phyloP scores from a whole-genome alignment of 495 filamentous ascomycete species.

The Penicillium malachiteum region DNA sequence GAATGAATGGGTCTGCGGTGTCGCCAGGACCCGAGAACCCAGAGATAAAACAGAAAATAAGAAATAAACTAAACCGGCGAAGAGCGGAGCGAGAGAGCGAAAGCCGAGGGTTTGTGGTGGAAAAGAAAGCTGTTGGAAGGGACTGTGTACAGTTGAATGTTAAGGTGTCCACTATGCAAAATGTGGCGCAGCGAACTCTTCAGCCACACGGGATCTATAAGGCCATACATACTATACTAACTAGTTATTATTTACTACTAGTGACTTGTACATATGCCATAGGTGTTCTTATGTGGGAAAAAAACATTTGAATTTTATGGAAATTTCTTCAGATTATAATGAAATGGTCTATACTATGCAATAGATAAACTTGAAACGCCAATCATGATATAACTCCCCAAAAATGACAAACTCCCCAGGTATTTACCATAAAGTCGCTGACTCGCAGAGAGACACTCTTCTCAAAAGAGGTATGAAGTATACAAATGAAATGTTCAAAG shows the following conservation, averaged over 20 bases:
- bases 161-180: conserved; percentile 36
- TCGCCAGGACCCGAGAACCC: conserved; percentile 32
- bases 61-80: conserved; percentile 15
- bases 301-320: too few species aligned
- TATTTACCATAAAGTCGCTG: too few species aligned
- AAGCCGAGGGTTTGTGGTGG: conserved; percentile 7
- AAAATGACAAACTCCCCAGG: too few species aligned
- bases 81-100: conserved; percentile 12
- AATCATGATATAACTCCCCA: too few species aligned
- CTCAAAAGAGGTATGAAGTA: too few species aligned
- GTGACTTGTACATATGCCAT: too few species aligned
- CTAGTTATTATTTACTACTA: not conserved
- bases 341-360: too few species aligned
- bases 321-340: too few species aligned
- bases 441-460: too few species aligned
- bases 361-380: too few species aligned
- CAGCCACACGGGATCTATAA: conserved; percentile 22
- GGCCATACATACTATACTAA: not conserved
- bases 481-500: too few species aligned
- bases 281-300: not conserved
- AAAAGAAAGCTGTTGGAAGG: conserved; percentile 1
- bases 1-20: conserved; percentile 20
- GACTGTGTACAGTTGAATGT: conserved; percentile 7
- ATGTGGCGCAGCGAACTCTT: conserved; percentile 29
- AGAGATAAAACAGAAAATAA: conserved; percentile 14